These are phyloP conservation scores for Echeveria elegans DNA, from an alignment of 164 flowering plant species.

Conservation along the genomic window DNA sequence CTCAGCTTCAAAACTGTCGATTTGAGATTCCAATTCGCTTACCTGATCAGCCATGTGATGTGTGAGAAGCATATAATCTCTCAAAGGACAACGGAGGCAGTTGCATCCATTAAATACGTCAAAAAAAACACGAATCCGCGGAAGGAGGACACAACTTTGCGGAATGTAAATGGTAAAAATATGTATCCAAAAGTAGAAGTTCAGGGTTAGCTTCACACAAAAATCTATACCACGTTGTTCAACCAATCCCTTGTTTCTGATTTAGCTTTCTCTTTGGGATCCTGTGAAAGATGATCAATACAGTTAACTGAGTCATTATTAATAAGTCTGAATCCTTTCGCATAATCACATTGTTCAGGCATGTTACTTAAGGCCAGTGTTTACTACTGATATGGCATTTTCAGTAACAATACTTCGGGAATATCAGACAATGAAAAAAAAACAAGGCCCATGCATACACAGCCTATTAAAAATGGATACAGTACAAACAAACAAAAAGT, in stretches of 20 bases:
- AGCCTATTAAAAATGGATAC: too few species aligned
- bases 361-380: background rate
- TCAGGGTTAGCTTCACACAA: constrained; percentile 8
- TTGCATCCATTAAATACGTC: background rate
- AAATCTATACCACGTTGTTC: constrained; percentile 75
- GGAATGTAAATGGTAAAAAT: background rate
- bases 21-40: constrained; percentile 80
- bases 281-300: constrained; percentile 32
- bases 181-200: background rate
- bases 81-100: background rate
- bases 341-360: background rate
- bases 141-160: background rate
- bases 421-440: too few species aligned
- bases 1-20: constrained; percentile 94
- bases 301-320: background rate
- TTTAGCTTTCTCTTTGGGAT: constrained; percentile 97
- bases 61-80: background rate
- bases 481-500: background rate
- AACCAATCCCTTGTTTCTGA: constrained; percentile 98
- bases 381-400: too few species aligned
- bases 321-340: background rate
- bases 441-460: too few species aligned
- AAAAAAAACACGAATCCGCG: background rate
- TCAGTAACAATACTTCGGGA: too few species aligned
- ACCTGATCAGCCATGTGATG: constrained; percentile 39